Evolutionary conservation across 2,329 filamentous ascomycete genomes (phyloP), one percentile per base, ranked within the genome.

Genomic region (Bipolaris sorokiniana): DNA sequence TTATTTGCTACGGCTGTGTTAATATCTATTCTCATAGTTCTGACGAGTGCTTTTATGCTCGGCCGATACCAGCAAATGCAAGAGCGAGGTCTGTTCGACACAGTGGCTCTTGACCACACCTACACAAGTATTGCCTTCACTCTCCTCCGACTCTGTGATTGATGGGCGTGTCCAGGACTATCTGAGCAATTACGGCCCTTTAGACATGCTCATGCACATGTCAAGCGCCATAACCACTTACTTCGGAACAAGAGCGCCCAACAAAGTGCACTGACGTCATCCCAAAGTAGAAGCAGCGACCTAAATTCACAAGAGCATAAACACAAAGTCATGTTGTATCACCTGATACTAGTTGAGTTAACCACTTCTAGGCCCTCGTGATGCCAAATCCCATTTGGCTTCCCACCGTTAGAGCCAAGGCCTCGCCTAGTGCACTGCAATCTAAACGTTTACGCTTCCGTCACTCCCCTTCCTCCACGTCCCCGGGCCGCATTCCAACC

Each of bases 1-100:
- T 44, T 54, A 63, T 53, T 64, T 64, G 54, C 56, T 56, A 58
- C 61, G 64, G 59, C 62, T 68, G 53, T 67, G 58, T 69, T 68
- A 63, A 67, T 64, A 65, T 54, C 44, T 54, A 54, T 34, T 57
- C 45, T 48, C 44, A 33, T 46, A 38, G 16, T 45, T 34, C 36
- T 36, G 36, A 45, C 18, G 15, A 22, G 16, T 55, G 36, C 33
- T 33, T 34, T 13, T 31, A 36, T 36, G 18, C 34, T 44, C 31
- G 33, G 18, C 33, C 20, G 9, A 13, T 33, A 10, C 20, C 11
- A 42, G 36, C 11, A 36, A 9, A 37, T 34, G 23, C 20, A 20
- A 44, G 44, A 13, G 22, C 28, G 9, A 51, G 10, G 28, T 11
- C 6, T 23, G 7, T 42, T 10, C 31, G 22, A 47, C 15, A 34